Evolutionary conservation across 345 rosid species (phyloP), one percentile per base, ranked within the genome.

Genomic region (Eutrema japonicum): DNA sequence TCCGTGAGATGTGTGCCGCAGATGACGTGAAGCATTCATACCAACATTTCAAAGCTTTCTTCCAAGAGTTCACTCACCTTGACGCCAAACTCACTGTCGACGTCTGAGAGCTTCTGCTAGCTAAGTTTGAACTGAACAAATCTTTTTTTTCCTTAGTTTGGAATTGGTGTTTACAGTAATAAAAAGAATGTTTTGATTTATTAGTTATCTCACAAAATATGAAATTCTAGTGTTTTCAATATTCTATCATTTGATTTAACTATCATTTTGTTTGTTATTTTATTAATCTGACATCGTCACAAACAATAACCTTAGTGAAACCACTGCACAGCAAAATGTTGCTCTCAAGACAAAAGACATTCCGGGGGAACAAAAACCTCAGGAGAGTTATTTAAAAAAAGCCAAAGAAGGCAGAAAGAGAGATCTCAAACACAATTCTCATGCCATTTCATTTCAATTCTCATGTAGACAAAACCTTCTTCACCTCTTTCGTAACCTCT

Each of bases 31-130:
- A 82, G 67, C 82, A 89, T 68, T 84, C 99, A 0, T 92, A 88
- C n/a, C 80, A 87, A 71, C 97, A 92, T 73, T 95, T 95, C 88
- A 92, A 86, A 89, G 98, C 94, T 65, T 92, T 86, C 63, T 95
- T 90, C 81, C 75, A 68, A 58, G 96, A 87, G 30, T 81, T 84
- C 78, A 67, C 96, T 77, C 71, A 70, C 70, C 88, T 95, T 57
- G 96, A 95, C 62, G 64, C 82, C 8, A 85, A 86, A 81, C 82
- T 95, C 60, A 70, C 78, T 8, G 87, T 95, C 1, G 99, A 92
- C 67, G 45, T 64, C 9, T 85, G 81, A 74, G 61, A 52, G 55
- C 64, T 42, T 60, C 54, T 46, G 5, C 38, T 43, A 9, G 10
- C 13, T 7, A 35, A 43, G 13, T 26, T 55, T 54, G 65, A 27